These are phyloP conservation scores for Hymenoscyphus albidus DNA, from an alignment of 2,329 filamentous ascomycete species.

Conservation along the genomic window DNA sequence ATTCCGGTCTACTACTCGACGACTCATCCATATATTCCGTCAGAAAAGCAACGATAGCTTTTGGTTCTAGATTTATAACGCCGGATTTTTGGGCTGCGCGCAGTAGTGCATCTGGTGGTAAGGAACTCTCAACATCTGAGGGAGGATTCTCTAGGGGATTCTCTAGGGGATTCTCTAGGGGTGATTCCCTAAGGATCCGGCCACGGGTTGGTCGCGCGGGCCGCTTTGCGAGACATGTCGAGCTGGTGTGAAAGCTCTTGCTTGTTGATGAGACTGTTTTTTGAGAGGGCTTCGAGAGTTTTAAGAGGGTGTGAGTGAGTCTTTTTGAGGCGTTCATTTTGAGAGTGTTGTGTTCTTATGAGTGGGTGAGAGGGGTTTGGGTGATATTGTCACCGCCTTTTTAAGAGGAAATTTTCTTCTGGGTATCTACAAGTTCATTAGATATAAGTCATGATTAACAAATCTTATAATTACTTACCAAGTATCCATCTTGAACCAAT, in stretches of 20 bases:
- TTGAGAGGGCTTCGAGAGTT: not conserved
- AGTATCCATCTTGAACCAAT: not conserved
- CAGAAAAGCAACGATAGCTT: slow-evolving; percentile 27
- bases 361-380: not conserved
- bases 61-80: slow-evolving; percentile 24
- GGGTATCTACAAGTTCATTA: not conserved
- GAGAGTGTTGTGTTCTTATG: not conserved
- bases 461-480: not conserved
- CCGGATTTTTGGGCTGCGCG: slow-evolving; percentile 26
- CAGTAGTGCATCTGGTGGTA: slow-evolving; percentile 27
- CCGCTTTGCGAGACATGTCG: not conserved
- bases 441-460: not conserved
- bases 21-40: slow-evolving; percentile 16
- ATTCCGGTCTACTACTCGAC: slow-evolving; percentile 9
- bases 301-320: not conserved
- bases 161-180: not conserved
- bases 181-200: not conserved
- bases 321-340: not conserved
- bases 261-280: not conserved
- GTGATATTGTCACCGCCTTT: not conserved
- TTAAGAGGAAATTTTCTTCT: not conserved
- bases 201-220: not conserved
- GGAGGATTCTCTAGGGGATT: not conserved
- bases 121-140: slow-evolving; percentile 15
- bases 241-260: not conserved